A percentile compares a stretch with the other conserved stretches of the same genome.
These are phyloP conservation scores for Dioszegia aurantiaca DNA, from an alignment of 768 basidiomycete genomes.

Conservation along the genomic window DNA sequence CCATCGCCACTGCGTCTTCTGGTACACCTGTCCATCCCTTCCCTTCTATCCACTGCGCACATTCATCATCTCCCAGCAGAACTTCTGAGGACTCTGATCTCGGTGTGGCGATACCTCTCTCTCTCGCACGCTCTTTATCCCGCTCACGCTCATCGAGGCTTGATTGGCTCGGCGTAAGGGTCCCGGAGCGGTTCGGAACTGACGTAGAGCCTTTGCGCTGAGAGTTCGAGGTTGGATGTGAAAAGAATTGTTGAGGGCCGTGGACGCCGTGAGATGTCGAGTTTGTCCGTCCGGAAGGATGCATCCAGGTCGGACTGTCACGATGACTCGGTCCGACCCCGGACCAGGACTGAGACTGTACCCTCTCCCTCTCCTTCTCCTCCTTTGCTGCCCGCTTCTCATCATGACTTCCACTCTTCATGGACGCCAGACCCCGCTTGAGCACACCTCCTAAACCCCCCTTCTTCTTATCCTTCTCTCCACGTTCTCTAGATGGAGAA, in stretches of 20 bases:
- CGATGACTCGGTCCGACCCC: conserved; percentile 21
- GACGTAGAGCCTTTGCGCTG: conserved; percentile 5
- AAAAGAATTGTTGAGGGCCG: neutral
- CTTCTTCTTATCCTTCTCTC: conserved; percentile 31
- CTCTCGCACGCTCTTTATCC: neutral
- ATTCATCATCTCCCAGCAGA: conserved; percentile 5
- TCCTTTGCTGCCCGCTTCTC: conserved; percentile 35
- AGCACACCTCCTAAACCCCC: conserved; percentile 36
- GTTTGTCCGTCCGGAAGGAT: conserved; percentile 17
- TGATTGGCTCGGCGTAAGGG: conserved; percentile 2
- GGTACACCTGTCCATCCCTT: conserved; percentile 49
- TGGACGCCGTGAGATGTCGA: conserved; percentile 6
- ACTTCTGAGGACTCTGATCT: neutral
- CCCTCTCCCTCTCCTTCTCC: conserved; percentile 41
- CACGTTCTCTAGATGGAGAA: conserved; percentile 22
- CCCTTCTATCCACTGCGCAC: conserved; percentile 23
- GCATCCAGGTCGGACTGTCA: conserved; percentile 15
- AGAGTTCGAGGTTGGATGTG: neutral
- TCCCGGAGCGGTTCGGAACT: neutral
- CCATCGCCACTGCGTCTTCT: conserved; percentile 51
- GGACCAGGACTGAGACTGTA: conserved; percentile 46
- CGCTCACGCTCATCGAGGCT: conserved; percentile 1
- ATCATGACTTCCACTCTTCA: conserved; percentile 28
- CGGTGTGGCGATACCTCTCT: neutral
- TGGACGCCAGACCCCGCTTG: conserved; percentile 39